Percentiles rank a stretch among this genome's conserved stretches.
Conservation (phyloP, 2,329 filamentous ascomycete genomes). For the Neonectria faginata region DNA sequence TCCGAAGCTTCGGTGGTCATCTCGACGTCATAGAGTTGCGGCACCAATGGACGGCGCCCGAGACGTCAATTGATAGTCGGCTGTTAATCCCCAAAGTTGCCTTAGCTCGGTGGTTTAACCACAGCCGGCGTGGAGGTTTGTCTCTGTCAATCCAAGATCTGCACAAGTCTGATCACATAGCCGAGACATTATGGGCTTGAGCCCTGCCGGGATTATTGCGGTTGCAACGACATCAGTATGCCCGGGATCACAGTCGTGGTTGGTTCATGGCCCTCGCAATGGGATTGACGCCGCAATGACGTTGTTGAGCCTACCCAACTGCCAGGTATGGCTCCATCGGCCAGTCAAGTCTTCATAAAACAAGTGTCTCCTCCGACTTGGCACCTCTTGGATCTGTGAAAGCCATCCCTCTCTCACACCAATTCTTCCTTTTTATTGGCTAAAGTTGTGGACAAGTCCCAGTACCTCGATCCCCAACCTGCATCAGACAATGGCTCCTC, state of each 20-base stretch:
- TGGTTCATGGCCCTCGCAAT: background rate
- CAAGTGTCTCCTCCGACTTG: background rate
- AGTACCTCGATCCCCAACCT: background rate
- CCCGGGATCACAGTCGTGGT: background rate
- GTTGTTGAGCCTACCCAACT: background rate
- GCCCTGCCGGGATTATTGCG: background rate
- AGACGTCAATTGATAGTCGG: background rate
- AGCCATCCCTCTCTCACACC: background rate
- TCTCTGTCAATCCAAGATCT: background rate
- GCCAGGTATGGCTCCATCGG: background rate
- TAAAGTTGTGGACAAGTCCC: background rate
- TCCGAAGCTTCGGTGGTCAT: background rate
- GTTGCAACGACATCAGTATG: background rate
- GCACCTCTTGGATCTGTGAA: background rate
- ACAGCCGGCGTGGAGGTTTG: background rate
- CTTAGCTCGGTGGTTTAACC: background rate
- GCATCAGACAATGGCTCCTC: background rate
- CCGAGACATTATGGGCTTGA: background rate
- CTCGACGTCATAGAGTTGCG: background rate
- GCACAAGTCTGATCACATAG: background rate
- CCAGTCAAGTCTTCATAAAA: background rate
- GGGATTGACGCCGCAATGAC: background rate
- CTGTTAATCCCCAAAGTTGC: background rate
- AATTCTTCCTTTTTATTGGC: background rate
- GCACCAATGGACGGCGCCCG: background rate